Percentiles rank a stretch among this genome's conserved stretches.
phyloP scores from a whole-genome alignment of 352 stramenopile species.

The Elongisporangium anandrum region DNA sequence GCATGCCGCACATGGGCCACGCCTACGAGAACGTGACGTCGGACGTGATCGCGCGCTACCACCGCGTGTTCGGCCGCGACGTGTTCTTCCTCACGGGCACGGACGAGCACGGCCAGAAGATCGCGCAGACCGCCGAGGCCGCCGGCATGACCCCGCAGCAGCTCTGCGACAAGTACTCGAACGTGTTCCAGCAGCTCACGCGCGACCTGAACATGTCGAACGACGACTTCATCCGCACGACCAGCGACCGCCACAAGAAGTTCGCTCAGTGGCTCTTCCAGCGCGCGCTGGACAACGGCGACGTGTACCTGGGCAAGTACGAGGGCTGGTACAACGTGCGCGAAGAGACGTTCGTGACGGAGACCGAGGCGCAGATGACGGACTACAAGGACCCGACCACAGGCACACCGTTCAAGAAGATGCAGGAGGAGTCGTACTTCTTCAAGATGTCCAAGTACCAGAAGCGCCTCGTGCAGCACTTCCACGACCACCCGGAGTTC shows the following conservation, averaged over 20 bases:
- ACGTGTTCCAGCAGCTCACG: constrained; percentile 84
- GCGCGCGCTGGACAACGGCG: constrained; percentile 80
- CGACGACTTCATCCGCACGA: constrained; percentile 95
- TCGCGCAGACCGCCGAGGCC: constrained; percentile 95
- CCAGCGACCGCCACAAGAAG: constrained; percentile 92
- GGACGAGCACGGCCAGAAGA: constrained; percentile 99
- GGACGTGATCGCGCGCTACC: constrained; percentile 96
- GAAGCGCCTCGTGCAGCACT: constrained; percentile 92
- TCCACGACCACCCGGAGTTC: constrained; percentile 94
- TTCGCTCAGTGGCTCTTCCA: constrained; percentile 96
- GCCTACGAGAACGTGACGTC: constrained; percentile 97
- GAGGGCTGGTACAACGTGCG: constrained; percentile 99
- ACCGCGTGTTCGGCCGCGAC: constrained; percentile 84
- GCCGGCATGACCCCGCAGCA: constrained; percentile 90
- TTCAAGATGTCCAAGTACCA: constrained; percentile 99
- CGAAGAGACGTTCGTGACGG: constrained; percentile 98
- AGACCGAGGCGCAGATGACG: constrained; percentile 93
- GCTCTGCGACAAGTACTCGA: constrained; percentile 95
- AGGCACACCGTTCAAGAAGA: constrained; percentile 94
- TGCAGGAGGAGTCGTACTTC: constrained; percentile 98
- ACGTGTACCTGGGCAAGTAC: constrained; percentile 98
- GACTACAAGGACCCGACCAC: constrained; percentile 95
- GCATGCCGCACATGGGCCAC: constrained; percentile 96
- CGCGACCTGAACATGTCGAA: constrained; percentile 87
- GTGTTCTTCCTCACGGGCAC: constrained; percentile 88